Percentiles rank a stretch among this genome's conserved stretches.
phyloP scores from a whole-genome alignment of 1,284 basidiomycete genomes.

The Coriolopsis trogii region DNA sequence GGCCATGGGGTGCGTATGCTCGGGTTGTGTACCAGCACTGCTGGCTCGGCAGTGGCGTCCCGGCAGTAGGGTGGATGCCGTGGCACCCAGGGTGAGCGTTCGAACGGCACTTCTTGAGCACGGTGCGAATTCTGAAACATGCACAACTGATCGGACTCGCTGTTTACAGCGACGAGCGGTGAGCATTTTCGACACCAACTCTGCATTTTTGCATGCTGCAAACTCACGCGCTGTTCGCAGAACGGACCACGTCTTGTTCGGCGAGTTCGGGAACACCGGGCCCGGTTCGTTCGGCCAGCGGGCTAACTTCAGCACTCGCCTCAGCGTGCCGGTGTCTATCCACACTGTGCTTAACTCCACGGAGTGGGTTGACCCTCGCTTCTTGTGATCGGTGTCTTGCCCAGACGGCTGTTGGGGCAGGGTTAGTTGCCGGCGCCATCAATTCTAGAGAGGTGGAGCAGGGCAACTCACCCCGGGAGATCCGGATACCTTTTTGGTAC shows the following conservation, averaged over 20 bases:
- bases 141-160: no score
- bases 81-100: conserved; percentile 14
- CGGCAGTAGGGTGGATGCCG: background rate
- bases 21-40: conserved; percentile 29
- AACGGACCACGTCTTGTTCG: conserved; percentile 27
- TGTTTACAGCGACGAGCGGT: no score
- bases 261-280: conserved; percentile 27
- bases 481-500: no score
- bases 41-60: conserved; percentile 23
- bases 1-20: conserved; percentile 46
- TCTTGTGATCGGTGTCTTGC: conserved; percentile 13
- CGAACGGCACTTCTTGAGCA: background rate
- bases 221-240: no score
- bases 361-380: conserved; percentile 26
- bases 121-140: background rate
- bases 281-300: conserved; percentile 23
- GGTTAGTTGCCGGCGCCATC: background rate
- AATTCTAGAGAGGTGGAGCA: no score
- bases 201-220: no score
- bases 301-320: conserved; percentile 27
- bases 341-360: conserved; percentile 26
- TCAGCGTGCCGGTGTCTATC: conserved; percentile 23
- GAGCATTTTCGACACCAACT: no score
- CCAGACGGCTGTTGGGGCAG: background rate
- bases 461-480: background rate